These are phyloP conservation scores for Geranium brycei DNA, from an alignment of 345 rosid species.

Conservation along the genomic window DNA sequence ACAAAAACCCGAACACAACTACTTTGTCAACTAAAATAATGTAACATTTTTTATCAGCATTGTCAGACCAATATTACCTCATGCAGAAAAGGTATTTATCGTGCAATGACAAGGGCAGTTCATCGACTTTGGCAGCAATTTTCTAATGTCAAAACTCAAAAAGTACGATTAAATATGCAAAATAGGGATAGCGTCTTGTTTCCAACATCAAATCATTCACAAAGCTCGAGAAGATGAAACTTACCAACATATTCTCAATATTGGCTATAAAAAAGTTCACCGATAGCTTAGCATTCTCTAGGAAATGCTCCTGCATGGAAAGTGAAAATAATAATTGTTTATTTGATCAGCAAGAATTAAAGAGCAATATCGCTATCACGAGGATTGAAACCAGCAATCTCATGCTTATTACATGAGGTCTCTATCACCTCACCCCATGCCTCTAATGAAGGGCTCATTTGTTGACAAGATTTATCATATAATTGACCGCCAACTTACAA, in stretches of 20 bases:
- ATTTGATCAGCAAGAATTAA: no score
- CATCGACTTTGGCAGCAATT: conserved; percentile 60
- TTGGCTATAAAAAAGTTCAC: conserved; percentile 68
- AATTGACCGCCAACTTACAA: conserved; percentile 29
- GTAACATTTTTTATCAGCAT: background rate
- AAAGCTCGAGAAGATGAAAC: conserved; percentile 1
- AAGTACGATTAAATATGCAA: conserved; percentile 2
- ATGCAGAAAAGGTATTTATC: conserved; percentile 76
- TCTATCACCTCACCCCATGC: no score
- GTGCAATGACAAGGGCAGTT: conserved; percentile 59
- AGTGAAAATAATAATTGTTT: background rate
- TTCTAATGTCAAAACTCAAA: conserved; percentile 32
- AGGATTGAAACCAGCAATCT: no score
- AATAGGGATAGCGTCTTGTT: background rate
- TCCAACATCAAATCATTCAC: background rate
- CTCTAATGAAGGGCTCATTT: background rate
- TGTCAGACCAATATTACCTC: conserved; percentile 31
- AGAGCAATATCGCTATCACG: no score
- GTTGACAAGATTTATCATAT: background rate
- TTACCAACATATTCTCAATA: conserved; percentile 69
- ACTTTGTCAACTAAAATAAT: background rate
- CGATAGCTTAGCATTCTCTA: conserved; percentile 73
- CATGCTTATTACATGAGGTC: no score
- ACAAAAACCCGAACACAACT: background rate
- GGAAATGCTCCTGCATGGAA: conserved; percentile 59